Evolutionary conservation across 2,329 filamentous ascomycete genomes (phyloP).

Genomic region (Juglanconis oblonga): DNA sequence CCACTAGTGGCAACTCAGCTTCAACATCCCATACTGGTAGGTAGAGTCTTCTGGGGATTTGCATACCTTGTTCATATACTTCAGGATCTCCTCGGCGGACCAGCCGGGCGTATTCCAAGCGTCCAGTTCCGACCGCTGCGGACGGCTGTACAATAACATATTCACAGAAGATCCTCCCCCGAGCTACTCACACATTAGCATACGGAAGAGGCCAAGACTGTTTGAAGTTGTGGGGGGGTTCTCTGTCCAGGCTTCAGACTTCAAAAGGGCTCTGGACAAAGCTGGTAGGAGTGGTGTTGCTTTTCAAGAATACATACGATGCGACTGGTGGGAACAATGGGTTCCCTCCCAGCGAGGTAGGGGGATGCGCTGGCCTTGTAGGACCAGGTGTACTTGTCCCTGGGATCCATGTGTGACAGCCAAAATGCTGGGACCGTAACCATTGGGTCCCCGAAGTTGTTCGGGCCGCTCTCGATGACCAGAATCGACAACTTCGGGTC

Average conservation of each 20-base stretch:
- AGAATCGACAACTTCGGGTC: conserved; percentile 47
- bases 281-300: not conserved
- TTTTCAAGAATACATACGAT: conserved; percentile 22
- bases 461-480: conserved; percentile 52
- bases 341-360: conserved; percentile 41
- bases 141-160: conserved; percentile 37
- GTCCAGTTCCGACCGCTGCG: conserved; percentile 29
- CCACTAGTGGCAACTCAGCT: conserved; percentile 27
- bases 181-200: conserved; percentile 25
- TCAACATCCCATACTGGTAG: not conserved
- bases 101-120: conserved; percentile 26
- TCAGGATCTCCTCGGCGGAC: conserved; percentile 35
- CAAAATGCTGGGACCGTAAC: conserved; percentile 49
- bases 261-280: too few species aligned
- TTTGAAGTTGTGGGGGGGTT: too few species aligned
- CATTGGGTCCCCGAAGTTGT: conserved; percentile 47
- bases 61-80: conserved; percentile 46
- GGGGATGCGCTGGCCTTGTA: conserved; percentile 45
- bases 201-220: too few species aligned
- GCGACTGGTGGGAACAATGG: conserved; percentile 34
- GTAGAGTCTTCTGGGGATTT: not conserved
- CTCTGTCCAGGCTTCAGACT: too few species aligned
- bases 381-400: conserved; percentile 41
- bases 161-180: conserved; percentile 53
- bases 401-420: conserved; percentile 43